phyloP scores from a whole-genome alignment of 768 basidiomycete species.

The Russula ochroleuca region DNA sequence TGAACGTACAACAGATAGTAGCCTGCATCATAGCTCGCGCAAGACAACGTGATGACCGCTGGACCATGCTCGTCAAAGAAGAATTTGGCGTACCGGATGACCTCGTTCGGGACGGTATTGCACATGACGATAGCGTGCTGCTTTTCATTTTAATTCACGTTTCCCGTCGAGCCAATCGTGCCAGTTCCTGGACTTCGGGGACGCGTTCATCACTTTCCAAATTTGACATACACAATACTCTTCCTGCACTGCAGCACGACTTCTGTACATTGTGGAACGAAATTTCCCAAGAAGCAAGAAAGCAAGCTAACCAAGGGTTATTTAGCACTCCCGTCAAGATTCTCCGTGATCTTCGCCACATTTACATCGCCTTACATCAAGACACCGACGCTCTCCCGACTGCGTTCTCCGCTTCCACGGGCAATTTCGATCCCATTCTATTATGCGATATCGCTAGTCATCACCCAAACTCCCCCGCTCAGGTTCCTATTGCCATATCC shows the following conservation, averaged over 20 bases:
- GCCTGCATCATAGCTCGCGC: background rate
- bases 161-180: background rate
- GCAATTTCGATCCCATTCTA: background rate
- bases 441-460: background rate
- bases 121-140: background rate
- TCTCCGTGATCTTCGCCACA: background rate
- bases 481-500: too few species aligned
- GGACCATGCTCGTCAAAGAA: background rate
- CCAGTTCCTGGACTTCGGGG: too few species aligned
- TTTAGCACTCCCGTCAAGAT: background rate
- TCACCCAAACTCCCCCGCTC: background rate
- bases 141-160: background rate
- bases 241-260: background rate
- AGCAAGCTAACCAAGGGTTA: too few species aligned
- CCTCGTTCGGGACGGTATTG: background rate
- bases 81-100: background rate
- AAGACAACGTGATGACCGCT: background rate
- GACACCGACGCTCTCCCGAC: background rate
- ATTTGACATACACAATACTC: background rate
- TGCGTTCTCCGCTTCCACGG: background rate
- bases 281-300: background rate
- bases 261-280: slow-evolving; percentile 1
- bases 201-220: background rate
- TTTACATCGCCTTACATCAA: background rate
- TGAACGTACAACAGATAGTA: background rate